Percentiles rank a stretch among this genome's conserved stretches.
These are phyloP conservation scores for Talaromyces sp. DNA, from an alignment of 2,329 filamentous ascomycete genomes.

Conservation along the genomic window DNA sequence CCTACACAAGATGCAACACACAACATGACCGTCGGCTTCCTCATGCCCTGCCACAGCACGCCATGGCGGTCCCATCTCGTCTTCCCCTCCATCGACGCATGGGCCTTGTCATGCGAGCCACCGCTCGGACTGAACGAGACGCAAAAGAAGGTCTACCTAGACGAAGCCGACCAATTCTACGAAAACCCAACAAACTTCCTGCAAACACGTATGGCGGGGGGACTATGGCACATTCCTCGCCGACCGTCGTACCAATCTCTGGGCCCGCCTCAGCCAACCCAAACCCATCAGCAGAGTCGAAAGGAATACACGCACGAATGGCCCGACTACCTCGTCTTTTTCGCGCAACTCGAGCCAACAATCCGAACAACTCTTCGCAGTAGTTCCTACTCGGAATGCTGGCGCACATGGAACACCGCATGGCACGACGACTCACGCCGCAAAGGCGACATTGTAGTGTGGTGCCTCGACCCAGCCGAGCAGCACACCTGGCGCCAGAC, in stretches of 20 bases:
- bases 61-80: slow-evolving; percentile 89
- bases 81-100: slow-evolving; percentile 67
- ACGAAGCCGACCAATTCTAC: slow-evolving; percentile 92
- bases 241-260: slow-evolving; percentile 26
- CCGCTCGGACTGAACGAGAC: slow-evolving; percentile 61
- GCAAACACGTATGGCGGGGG: slow-evolving; percentile 45
- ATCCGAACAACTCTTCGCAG: slow-evolving; percentile 39
- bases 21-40: slow-evolving; percentile 62
- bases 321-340: slow-evolving; percentile 50
- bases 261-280: neutral
- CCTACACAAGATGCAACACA: slow-evolving; percentile 17
- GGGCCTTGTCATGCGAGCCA: slow-evolving; percentile 86
- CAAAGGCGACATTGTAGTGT: slow-evolving; percentile 58
- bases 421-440: slow-evolving; percentile 60
- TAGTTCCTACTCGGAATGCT: slow-evolving; percentile 53
- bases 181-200: slow-evolving; percentile 58
- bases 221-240: slow-evolving; percentile 27
- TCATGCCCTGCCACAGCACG: slow-evolving; percentile 94
- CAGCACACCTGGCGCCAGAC: slow-evolving; percentile 31
- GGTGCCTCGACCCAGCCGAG: slow-evolving; percentile 42
- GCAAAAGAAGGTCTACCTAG: slow-evolving; percentile 66
- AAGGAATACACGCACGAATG: slow-evolving; percentile 28
- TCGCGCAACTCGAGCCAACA: slow-evolving; percentile 51
- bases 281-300: slow-evolving; percentile 1
- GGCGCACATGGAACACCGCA: slow-evolving; percentile 56